Conservation (phyloP, 176 grass and related monocot genomes). For the Oryza australiensis region DNA sequence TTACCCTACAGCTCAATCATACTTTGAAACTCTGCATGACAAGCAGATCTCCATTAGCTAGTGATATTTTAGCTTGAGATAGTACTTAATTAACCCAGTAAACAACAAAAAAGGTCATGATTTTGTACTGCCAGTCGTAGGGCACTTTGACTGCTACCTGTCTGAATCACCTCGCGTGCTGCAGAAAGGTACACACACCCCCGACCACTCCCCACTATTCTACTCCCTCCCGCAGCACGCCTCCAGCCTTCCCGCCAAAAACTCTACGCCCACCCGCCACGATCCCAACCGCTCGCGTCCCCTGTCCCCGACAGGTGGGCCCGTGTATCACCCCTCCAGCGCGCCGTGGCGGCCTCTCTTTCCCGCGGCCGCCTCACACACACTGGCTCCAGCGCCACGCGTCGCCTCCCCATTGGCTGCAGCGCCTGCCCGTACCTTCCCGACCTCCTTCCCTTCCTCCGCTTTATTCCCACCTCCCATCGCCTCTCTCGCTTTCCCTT, state of each 20-base stretch:
- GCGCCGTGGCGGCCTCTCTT: background rate
- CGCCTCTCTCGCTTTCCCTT: background rate
- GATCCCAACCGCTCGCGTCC: background rate
- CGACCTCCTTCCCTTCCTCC: too few relatives aligned
- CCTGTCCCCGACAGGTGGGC: background rate
- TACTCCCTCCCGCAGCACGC: constrained; percentile 21
- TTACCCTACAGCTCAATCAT: background rate
- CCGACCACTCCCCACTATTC: constrained; percentile 3
- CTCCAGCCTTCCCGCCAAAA: background rate
- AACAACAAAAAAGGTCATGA: background rate
- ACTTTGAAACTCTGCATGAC: too few relatives aligned
- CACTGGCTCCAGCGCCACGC: background rate
- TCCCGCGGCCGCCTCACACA: constrained; percentile 13
- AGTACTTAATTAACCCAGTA: background rate
- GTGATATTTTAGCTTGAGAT: background rate
- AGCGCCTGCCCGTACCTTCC: background rate
- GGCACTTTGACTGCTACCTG: background rate
- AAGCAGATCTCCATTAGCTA: background rate
- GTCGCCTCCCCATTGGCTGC: background rate
- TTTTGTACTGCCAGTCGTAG: background rate
- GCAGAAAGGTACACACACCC: background rate
- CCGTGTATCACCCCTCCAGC: background rate
- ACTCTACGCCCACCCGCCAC: background rate
- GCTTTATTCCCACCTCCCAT: constrained; percentile 1
- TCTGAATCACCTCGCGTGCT: constrained; percentile 15